Conservation (phyloP, 2,329 filamentous ascomycete genomes). For the Uncinocarpus reesii region DNA sequence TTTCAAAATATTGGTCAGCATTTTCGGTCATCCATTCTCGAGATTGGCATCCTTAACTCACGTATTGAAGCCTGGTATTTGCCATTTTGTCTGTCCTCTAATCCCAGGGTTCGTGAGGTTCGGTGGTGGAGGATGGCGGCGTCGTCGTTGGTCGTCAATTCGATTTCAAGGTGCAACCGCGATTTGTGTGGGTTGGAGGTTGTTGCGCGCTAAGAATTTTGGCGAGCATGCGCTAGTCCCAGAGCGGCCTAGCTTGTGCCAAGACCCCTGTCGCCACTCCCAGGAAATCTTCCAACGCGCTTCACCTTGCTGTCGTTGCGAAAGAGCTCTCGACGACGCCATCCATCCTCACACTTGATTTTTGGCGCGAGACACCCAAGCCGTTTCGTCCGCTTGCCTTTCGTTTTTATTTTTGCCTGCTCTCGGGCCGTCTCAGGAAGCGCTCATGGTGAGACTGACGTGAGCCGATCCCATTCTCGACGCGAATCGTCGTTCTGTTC, state of each 20-base stretch:
- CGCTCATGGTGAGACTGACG: constrained; percentile 13
- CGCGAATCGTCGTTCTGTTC: constrained; percentile 3
- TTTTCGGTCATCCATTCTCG: not conserved
- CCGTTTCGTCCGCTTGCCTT: not conserved
- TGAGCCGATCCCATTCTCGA: not conserved
- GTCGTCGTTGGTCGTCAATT: constrained; percentile 34
- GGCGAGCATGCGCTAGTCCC: constrained; percentile 30
- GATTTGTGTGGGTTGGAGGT: constrained; percentile 38
- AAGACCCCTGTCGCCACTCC: constrained; percentile 27
- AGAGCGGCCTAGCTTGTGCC: constrained; percentile 20
- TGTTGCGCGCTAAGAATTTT: constrained; percentile 23
- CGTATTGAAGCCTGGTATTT: constrained; percentile 44
- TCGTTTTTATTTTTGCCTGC: not conserved
- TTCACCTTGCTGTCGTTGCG: constrained; percentile 6
- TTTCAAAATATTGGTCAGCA: constrained; percentile 24
- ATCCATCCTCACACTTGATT: not conserved
- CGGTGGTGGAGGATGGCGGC: constrained; percentile 33
- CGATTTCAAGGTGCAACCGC: constrained; percentile 30
- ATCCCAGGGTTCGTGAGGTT: constrained; percentile 31
- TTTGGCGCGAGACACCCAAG: not conserved
- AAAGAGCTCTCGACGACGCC: not conserved
- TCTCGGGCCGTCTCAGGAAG: not conserved
- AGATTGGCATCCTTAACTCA: constrained; percentile 23
- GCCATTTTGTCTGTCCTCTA: constrained; percentile 42
- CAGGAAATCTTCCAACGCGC: constrained; percentile 16